Evolutionary conservation across 345 rosid species (phyloP).

Genomic region (Syzygium grande): DNA sequence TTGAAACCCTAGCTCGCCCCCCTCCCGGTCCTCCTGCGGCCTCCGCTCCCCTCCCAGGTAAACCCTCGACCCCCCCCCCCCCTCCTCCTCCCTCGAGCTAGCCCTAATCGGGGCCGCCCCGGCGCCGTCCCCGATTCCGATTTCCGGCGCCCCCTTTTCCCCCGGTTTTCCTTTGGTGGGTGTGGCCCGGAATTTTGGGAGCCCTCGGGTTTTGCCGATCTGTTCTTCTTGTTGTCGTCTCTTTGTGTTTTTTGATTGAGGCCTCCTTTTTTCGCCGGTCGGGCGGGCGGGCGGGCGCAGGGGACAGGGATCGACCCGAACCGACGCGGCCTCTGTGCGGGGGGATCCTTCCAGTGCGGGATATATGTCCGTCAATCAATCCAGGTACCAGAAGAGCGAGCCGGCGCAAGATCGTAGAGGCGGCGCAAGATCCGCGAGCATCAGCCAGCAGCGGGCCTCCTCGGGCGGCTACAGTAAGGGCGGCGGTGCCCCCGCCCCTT

Average conservation of each 20-base stretch:
- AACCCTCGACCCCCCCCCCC: not conserved
- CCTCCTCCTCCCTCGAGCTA: constrained; percentile 9
- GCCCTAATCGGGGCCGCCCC: not conserved
- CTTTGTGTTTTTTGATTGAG: too few species aligned
- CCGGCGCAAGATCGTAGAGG: constrained; percentile 44
- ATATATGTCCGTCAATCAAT: constrained; percentile 98
- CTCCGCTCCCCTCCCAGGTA: not conserved
- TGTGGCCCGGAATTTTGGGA: too few species aligned
- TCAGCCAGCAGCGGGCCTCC: constrained; percentile 61
- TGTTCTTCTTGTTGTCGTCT: too few species aligned
- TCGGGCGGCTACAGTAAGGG: constrained; percentile 66
- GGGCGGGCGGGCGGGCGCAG: too few species aligned
- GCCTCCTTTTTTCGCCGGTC: too few species aligned
- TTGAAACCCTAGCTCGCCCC: constrained; percentile 52
- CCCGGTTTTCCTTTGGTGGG: too few species aligned
- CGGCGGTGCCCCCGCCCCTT: constrained; percentile 68
- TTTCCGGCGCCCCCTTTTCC: not conserved
- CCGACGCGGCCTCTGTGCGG: not conserved
- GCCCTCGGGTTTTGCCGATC: too few species aligned
- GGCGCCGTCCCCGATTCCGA: not conserved
- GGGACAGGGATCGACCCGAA: not conserved
- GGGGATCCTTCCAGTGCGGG: not conserved
- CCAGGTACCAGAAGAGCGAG: constrained; percentile 76
- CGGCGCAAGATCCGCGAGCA: constrained; percentile 63
- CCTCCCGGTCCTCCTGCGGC: not conserved